Percentiles rank a stretch among this genome's conserved stretches.
Conservation (phyloP, 345 rosid genomes). For the Melaleuca alternifolia region DNA sequence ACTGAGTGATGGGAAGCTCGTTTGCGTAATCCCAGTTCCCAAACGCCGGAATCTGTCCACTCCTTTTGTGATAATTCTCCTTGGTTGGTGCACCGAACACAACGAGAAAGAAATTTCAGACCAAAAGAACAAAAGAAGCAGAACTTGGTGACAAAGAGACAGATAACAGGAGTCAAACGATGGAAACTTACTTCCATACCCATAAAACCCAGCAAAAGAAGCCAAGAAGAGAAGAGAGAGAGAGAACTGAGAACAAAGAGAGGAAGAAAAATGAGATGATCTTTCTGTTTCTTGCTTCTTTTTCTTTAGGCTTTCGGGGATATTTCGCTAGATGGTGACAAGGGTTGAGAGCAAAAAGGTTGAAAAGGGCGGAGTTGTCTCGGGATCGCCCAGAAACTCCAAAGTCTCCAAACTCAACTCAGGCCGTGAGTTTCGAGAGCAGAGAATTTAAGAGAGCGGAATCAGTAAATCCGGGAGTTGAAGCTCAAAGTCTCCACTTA, state of each 20-base stretch:
- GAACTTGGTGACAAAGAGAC: neutral
- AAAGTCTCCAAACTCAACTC: neutral
- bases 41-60: constrained; percentile 83
- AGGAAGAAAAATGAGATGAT: neutral
- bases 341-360: neutral
- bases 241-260: neutral
- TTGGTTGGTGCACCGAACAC: neutral
- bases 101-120: neutral
- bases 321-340: neutral
- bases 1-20: constrained; percentile 86
- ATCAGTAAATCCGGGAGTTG: neutral
- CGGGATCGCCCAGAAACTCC: neutral
- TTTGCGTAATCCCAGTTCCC: constrained; percentile 89
- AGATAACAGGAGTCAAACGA: neutral
- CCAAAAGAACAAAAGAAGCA: neutral
- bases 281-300: neutral
- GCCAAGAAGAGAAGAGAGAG: neutral
- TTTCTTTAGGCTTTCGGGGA: neutral
- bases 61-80: constrained; percentile 35
- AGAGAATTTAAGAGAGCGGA: neutral
- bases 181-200: neutral
- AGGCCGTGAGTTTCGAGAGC: neutral
- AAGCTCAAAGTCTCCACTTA: neutral
- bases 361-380: neutral
- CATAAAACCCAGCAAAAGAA: neutral